A percentile compares a stretch with the other conserved stretches of the same genome.
These are phyloP conservation scores for Podospora australis DNA, from an alignment of 495 filamentous ascomycete genomes.

Conservation along the genomic window DNA sequence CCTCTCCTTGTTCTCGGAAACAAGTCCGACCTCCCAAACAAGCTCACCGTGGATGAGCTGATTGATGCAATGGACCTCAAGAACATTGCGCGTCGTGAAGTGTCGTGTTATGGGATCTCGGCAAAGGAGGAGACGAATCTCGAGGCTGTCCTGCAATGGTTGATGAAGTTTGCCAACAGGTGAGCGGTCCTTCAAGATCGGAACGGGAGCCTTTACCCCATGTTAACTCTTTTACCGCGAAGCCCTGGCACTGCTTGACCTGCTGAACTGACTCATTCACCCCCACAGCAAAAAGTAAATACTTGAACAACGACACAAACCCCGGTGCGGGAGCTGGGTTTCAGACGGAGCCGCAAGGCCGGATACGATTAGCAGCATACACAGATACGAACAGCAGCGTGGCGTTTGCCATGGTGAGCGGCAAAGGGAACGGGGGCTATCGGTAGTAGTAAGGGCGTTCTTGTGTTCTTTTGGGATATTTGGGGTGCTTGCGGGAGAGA, in stretches of 20 bases:
- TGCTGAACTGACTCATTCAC: neutral
- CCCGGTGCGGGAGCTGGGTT: slow-evolving; percentile 3
- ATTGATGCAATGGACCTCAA: slow-evolving; percentile 91
- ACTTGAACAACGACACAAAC: neutral
- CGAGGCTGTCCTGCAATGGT: slow-evolving; percentile 93
- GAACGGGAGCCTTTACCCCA: too few relatives aligned
- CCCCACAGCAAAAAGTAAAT: slow-evolving; percentile 1
- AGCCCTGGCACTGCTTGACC: slow-evolving; percentile 15
- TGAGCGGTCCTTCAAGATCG: slow-evolving; percentile 24
- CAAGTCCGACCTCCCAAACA: slow-evolving; percentile 86
- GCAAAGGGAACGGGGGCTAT: neutral
- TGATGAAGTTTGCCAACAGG: slow-evolving; percentile 78
- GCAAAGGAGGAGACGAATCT: slow-evolving; percentile 98
- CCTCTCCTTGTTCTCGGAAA: slow-evolving; percentile 95
- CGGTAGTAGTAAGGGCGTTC: neutral
- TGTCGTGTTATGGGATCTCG: slow-evolving; percentile 98
- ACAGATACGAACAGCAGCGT: neutral
- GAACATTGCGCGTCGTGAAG: slow-evolving; percentile 82
- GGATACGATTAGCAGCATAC: slow-evolving; percentile 3
- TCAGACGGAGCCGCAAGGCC: slow-evolving; percentile 18
- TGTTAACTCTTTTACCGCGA: neutral
- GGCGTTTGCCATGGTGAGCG: slow-evolving; percentile 8
- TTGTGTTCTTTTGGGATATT: slow-evolving; percentile 1
- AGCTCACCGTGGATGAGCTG: slow-evolving; percentile 85
- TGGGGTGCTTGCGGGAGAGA: neutral